phyloP scores from a whole-genome alignment of 352 stramenopile species.

The Phytopythium cucurbitacearum region DNA sequence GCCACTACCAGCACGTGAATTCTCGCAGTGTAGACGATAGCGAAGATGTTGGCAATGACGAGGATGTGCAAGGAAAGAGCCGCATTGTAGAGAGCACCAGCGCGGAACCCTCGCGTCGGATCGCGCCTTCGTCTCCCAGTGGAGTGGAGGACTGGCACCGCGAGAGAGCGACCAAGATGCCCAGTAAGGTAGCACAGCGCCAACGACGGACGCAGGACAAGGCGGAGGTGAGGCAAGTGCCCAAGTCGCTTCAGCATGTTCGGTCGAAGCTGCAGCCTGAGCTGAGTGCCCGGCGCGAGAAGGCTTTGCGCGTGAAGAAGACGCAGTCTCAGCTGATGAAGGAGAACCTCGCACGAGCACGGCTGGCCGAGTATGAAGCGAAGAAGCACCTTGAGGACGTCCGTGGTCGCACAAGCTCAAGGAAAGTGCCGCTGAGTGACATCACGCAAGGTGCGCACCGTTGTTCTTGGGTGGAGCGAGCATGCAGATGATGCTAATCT shows the following conservation, averaged over 20 bases:
- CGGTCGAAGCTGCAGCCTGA: conserved; percentile 66
- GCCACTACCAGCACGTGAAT: conserved; percentile 9
- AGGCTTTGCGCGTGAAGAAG: conserved; percentile 71
- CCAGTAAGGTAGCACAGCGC: conserved; percentile 2
- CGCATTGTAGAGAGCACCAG: neutral
- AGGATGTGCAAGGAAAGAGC: neutral
- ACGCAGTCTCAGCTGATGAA: conserved; percentile 73
- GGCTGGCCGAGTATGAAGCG: conserved; percentile 57
- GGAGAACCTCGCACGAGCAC: conserved; percentile 48
- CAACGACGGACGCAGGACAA: conserved; percentile 9
- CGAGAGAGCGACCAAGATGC: neutral
- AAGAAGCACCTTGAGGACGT: conserved; percentile 22
- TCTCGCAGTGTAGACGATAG: neutral
- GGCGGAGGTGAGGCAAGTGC: conserved; percentile 5
- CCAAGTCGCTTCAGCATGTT: conserved; percentile 30
- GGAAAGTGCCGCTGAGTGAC: conserved; percentile 37
- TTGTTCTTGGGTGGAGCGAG: neutral
- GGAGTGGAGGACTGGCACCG: too few relatives aligned
- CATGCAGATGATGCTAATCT: neutral
- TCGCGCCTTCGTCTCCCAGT: too few relatives aligned
- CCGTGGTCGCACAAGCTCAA: conserved; percentile 9
- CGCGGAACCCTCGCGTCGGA: neutral
- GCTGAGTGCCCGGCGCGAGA: conserved; percentile 42
- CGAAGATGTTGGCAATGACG: conserved; percentile 1
- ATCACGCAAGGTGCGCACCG: conserved; percentile 50